phyloP scores from a whole-genome alignment of 768 basidiomycete genomes.

The Agaricus sinodeliciosus region DNA sequence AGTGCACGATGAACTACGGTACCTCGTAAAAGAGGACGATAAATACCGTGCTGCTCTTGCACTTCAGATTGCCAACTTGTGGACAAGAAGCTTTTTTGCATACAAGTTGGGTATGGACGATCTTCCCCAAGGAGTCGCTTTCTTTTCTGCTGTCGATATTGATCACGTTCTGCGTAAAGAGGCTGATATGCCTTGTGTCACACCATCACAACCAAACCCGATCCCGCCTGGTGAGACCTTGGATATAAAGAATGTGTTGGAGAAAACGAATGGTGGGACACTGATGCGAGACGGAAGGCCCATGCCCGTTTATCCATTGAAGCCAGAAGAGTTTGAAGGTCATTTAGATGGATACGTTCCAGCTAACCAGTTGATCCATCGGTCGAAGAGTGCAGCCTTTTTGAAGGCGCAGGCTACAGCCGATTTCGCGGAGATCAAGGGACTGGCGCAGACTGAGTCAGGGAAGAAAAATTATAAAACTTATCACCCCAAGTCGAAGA shows the following conservation, averaged over 20 bases:
- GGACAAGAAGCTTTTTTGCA: constrained; percentile 90
- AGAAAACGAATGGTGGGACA: constrained; percentile 64
- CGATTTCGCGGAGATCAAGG: constrained; percentile 66
- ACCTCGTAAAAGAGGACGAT: constrained; percentile 86
- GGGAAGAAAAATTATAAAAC: constrained; percentile 33
- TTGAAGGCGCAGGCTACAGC: constrained; percentile 71
- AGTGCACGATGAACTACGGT: constrained; percentile 95
- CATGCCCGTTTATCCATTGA: constrained; percentile 30
- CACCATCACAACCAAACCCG: constrained; percentile 79
- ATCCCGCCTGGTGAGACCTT: constrained; percentile 88
- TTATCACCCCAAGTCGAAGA: constrained; percentile 14
- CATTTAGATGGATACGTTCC: constrained; percentile 41
- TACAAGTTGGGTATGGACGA: constrained; percentile 94
- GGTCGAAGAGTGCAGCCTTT: constrained; percentile 58
- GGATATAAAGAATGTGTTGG: constrained; percentile 59
- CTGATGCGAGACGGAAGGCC: constrained; percentile 51
- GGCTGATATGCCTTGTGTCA: constrained; percentile 92
- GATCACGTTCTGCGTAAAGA: constrained; percentile 91
- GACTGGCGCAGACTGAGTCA: constrained; percentile 49
- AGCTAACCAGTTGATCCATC: constrained; percentile 60
- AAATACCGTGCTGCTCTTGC: constrained; percentile 88
- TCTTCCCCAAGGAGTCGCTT: constrained; percentile 90
- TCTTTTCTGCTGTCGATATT: constrained; percentile 95
- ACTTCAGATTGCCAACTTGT: constrained; percentile 90
- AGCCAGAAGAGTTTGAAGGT: constrained; percentile 18